Base-by-base conservation (phyloP, 768 basidiomycete species). In the Podaxis pistillaris region DNA sequence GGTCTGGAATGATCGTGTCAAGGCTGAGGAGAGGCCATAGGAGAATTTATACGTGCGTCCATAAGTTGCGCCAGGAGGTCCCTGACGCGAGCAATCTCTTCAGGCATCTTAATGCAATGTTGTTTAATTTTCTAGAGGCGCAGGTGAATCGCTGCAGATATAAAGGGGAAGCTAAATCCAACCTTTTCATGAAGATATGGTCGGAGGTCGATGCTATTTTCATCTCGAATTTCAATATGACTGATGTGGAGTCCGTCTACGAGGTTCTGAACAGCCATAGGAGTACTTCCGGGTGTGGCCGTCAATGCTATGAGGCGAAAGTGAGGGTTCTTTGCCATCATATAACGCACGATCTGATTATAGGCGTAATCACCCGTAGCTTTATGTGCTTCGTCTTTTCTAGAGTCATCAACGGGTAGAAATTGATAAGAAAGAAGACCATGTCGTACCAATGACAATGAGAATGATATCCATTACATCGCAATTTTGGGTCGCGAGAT, bases 171-270 rank as follows among this genome's bases (percentile, higher is more conserved):
- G 9, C 1, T n/a, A 13, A 33, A 15, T 36, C 13, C 40, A 30
- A 88, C 93, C 83, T 98, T 99, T 66, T 91, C 85, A 70, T 94
- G 89, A 67, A 96, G 83, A 70, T 96, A 99, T 38, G 83, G 82
- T 66, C 84, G 83, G 38, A 98, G 79, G 75, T 98, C 97, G 26
- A 95, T 74, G 68, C 94, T 94, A 61, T 88, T 82, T 70, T 98
- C 97, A 69, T 96, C 87, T 56, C 97, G 85, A 65, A 98, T 93
- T 70, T 98, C 96, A 62, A 99, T 96, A 62, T 87, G 86, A 67
- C 94, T 94, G 60, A 99, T 95, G 69, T 98, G 97, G 11, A 99
- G 77, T 17, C 89, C 87, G 71, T 98, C 94, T n/a, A 98, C 85
- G 38, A 99, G 86, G 4, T 75, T 78, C 73, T 99, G 97, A 2